Percentiles rank a stretch among this genome's conserved stretches.
phyloP scores from a whole-genome alignment of 208 protist genomes.

The Eutreptiella sp. region DNA sequence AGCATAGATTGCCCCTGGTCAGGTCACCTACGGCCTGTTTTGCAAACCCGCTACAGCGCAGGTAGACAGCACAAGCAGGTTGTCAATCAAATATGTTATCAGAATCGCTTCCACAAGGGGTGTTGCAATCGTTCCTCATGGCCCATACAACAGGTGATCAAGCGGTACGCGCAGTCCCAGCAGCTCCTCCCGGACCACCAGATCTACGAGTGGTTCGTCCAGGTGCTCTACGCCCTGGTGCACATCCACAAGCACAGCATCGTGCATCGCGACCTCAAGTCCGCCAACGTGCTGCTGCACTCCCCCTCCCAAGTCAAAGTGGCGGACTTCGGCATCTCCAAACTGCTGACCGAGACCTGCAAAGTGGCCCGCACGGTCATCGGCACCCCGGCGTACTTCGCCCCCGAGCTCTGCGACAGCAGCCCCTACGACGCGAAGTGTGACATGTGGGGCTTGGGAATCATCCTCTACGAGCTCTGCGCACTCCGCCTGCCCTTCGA shows the following conservation, averaged over 20 bases:
- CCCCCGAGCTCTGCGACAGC: slow-evolving; percentile 12
- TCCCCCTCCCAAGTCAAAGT: slow-evolving; percentile 52
- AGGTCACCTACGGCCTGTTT: too few species aligned
- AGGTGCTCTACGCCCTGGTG: slow-evolving; percentile 65
- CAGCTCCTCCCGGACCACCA: slow-evolving; percentile 27
- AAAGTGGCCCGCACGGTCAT: slow-evolving; percentile 3
- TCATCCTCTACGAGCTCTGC: slow-evolving; percentile 32
- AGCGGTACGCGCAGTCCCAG: too few species aligned
- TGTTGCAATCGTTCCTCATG: too few species aligned
- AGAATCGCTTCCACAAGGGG: too few species aligned
- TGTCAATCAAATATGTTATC: too few species aligned
- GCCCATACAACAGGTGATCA: too few species aligned
- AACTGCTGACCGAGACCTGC: slow-evolving; percentile 45
- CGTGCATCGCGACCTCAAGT: slow-evolving; percentile 83
- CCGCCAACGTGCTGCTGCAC: slow-evolving; percentile 68
- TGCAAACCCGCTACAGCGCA: too few species aligned
- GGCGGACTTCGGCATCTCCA: slow-evolving; percentile 77
- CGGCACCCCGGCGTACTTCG: slow-evolving; percentile 22
- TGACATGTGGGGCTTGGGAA: slow-evolving; percentile 25
- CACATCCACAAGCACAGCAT: slow-evolving; percentile 71
- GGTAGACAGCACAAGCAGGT: too few species aligned
- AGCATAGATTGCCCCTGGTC: too few species aligned
- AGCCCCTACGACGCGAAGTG: slow-evolving; percentile 26
- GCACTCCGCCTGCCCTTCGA: slow-evolving; percentile 15
- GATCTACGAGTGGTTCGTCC: slow-evolving; percentile 29